A percentile compares a stretch with the other conserved stretches of the same genome.
Conservation (phyloP, 192 early-diverging fungal genomes). For the Diversispora eburnea region DNA sequence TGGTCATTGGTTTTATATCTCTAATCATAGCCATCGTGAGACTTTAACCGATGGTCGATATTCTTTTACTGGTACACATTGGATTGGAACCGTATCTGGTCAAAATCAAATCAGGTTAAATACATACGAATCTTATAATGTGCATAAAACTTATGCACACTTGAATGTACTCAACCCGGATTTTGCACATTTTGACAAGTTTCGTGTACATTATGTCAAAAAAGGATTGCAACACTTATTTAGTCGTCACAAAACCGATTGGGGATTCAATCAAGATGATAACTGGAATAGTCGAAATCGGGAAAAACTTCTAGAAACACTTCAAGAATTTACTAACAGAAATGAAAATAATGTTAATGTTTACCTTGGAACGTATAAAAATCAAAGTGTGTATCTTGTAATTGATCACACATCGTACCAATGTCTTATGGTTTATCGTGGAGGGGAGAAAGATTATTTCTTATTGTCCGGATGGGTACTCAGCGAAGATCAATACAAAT, state of each 20-base stretch:
- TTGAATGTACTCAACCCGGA: slow-evolving; percentile 6
- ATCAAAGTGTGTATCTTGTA: slow-evolving; percentile 3
- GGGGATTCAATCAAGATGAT: slow-evolving; percentile 6
- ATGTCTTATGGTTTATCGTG: slow-evolving; percentile 14
- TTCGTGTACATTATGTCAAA: slow-evolving; percentile 10
- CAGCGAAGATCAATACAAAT: neutral
- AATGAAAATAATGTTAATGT: neutral
- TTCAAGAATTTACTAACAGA: neutral
- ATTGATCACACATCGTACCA: neutral
- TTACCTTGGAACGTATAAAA: neutral
- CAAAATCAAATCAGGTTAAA: slow-evolving; percentile 20
- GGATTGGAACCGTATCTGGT: slow-evolving; percentile 21
- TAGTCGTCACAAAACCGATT: neutral
- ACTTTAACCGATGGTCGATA: slow-evolving; percentile 11
- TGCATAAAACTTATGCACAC: slow-evolving; percentile 18
- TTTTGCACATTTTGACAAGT: slow-evolving; percentile 19
- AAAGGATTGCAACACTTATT: slow-evolving; percentile 15
- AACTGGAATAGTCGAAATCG: neutral
- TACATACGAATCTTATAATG: slow-evolving; percentile 6
- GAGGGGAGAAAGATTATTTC: slow-evolving; percentile 7
- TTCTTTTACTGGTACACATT: neutral
- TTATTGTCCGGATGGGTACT: slow-evolving; percentile 8
- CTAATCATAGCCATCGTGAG: neutral
- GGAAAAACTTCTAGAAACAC: neutral
- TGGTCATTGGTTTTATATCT: slow-evolving; percentile 14